phyloP scores from a whole-genome alignment of 805 yeast genomes.

The Candida corydali region DNA sequence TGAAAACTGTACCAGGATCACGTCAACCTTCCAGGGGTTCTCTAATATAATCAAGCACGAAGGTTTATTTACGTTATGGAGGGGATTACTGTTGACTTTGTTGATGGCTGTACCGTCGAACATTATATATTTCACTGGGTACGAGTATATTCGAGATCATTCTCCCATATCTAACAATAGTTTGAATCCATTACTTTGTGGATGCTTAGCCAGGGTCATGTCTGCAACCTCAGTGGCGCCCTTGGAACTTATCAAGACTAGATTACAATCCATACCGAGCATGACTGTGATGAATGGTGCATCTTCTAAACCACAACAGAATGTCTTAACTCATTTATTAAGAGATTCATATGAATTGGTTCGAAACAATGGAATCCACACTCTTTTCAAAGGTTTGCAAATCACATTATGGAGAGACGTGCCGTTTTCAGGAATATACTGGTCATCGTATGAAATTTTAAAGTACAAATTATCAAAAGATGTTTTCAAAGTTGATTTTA shows the following conservation, averaged over 20 bases:
- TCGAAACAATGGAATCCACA: constrained; percentile 49
- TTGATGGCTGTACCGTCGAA: constrained; percentile 91
- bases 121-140: constrained; percentile 90
- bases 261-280: constrained; percentile 90
- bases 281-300: too few species aligned
- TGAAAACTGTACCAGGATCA: constrained; percentile 44
- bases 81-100: constrained; percentile 80
- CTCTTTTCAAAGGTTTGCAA: constrained; percentile 79
- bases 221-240: constrained; percentile 89
- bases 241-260: constrained; percentile 77
- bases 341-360: constrained; percentile 53
- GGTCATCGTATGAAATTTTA: constrained; percentile 75
- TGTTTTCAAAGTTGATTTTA: constrained; percentile 20
- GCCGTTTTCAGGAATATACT: constrained; percentile 92
- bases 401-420: constrained; percentile 96
- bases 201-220: constrained; percentile 73
- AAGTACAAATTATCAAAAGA: constrained; percentile 24
- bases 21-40: constrained; percentile 76
- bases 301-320: constrained; percentile 16
- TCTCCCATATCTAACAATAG: constrained; percentile 46
- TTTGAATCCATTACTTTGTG: constrained; percentile 79
- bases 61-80: constrained; percentile 76
- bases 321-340: constrained; percentile 43
- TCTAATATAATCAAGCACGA: constrained; percentile 62
- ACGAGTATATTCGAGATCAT: constrained; percentile 78